Conservation (phyloP, 495 filamentous ascomycete genomes). For the Elasticomyces elasticus region DNA sequence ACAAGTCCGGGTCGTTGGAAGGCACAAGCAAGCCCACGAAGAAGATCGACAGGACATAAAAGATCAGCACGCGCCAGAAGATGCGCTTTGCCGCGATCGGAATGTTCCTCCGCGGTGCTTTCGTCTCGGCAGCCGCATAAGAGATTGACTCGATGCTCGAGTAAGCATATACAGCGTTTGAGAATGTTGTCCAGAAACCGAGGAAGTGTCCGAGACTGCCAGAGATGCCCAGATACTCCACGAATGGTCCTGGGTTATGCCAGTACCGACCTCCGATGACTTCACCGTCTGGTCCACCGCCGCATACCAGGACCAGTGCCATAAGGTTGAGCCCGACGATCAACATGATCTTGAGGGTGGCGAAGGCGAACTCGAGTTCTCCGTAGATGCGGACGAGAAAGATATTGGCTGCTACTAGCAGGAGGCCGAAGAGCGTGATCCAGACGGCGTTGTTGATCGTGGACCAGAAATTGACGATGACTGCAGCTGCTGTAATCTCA, state of each 20-base stretch:
- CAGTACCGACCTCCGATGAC: too few species aligned
- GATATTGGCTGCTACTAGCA: conserved; percentile 28
- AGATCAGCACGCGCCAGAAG: conserved; percentile 44
- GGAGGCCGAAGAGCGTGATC: conserved; percentile 45
- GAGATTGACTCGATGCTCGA: too few species aligned
- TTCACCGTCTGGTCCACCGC: neutral
- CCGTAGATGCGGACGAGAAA: conserved; percentile 43
- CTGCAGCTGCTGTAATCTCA: conserved; percentile 53
- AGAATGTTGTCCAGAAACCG: too few species aligned
- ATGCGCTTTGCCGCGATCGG: conserved; percentile 43
- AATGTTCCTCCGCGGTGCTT: conserved; percentile 42
- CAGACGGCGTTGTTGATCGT: conserved; percentile 43
- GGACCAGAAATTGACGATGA: conserved; percentile 53
- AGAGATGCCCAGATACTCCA: too few species aligned
- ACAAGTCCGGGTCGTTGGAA: conserved; percentile 44
- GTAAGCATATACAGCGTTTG: too few species aligned
- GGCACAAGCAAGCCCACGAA: conserved; percentile 38
- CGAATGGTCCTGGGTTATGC: too few species aligned
- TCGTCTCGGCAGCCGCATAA: too few species aligned
- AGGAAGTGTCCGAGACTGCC: too few species aligned
- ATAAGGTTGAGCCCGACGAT: conserved; percentile 45
- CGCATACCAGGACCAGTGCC: conserved; percentile 32
- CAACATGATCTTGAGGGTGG: conserved; percentile 40
- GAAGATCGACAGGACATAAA: conserved; percentile 52
- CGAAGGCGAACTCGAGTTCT: conserved; percentile 38